A percentile compares a stretch with the other conserved stretches of the same genome.
Conservation (phyloP, 305 asterid genomes). For the Fraxinus xanthoxyloides region DNA sequence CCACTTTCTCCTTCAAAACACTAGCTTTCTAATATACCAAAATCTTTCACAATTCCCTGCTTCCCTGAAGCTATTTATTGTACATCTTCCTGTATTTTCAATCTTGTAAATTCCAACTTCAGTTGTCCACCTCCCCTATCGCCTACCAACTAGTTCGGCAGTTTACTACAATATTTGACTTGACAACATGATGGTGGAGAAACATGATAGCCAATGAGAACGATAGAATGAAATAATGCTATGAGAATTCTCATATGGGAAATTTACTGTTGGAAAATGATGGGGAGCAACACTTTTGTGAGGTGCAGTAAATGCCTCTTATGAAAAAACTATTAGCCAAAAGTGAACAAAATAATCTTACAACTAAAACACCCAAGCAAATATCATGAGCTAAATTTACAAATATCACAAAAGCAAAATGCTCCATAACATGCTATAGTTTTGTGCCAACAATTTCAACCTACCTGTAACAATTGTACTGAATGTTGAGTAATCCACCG, state of each 20-base stretch:
- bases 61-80: neutral
- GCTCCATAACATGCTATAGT: slow-evolving; percentile 5
- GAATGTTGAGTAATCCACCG: slow-evolving; percentile 52
- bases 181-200: neutral
- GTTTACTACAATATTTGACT: neutral
- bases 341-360: neutral
- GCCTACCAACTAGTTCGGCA: neutral
- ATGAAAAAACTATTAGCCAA: slow-evolving; percentile 1
- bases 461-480: slow-evolving; percentile 36
- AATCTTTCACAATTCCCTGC: neutral
- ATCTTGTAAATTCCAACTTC: neutral
- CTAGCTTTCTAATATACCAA: neutral
- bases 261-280: slow-evolving; percentile 3
- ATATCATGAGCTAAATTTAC: slow-evolving; percentile 3
- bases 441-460: slow-evolving; percentile 12
- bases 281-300: slow-evolving; percentile 4
- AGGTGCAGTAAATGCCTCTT: neutral
- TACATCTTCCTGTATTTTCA: neutral
- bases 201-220: neutral
- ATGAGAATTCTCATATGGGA: neutral
- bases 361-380: slow-evolving; percentile 1
- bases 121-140: neutral
- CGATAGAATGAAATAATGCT: neutral
- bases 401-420: neutral
- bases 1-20: neutral